Evolutionary conservation across 2,329 filamentous ascomycete species (phyloP), one percentile per base, ranked within the genome.

Genomic region (Dactylellina parvicollis): DNA sequence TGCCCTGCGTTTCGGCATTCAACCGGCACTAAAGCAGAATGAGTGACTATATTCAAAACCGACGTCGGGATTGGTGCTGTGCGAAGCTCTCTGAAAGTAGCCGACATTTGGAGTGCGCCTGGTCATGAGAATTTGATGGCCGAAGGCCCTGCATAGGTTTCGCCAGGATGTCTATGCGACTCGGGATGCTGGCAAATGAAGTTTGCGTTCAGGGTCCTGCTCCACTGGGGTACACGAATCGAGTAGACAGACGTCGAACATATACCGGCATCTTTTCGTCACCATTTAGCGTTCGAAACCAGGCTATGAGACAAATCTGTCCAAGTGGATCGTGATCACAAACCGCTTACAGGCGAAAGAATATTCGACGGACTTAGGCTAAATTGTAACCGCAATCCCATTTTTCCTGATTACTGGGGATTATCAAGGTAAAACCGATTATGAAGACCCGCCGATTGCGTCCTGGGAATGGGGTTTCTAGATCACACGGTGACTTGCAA

Each of bases 1-100:
- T 72, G 66, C 66, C 66, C 66, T 72, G 66, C 66, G 66, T 72
- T 72, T 72, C 66, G 66, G 66, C 66, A 72, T 72, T 72, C 66
- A 72, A 72, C 66, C 66, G 66, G 66, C 66, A 54, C 66, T 72
- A 72, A 46, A 50, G 49, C 46, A 56, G 49, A 56, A 46, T 36
- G 50, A 59, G 26, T 34, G 49, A 52, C 66, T 72, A 52, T 72
- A 72, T 59, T 59, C 66, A 72, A 72, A 64, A 64, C 59, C 38
- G 36, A 64, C 34, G 42, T 72, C 66, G 66, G 66, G 66, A 64
- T 72, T 72, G 66, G 66, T 44, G 57, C 66, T 64, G 30, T 16
- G 18, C 24, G 28, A 42, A 42, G 57, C 49, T 34, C 34, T 28
- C 34, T 44, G 55, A 24, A 62, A 36, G 40, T 50, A 59, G 38